Evolutionary conservation across 176 grass and related monocot species (phyloP), one percentile per base, ranked within the genome.

Genomic region (Avena insularis): DNA sequence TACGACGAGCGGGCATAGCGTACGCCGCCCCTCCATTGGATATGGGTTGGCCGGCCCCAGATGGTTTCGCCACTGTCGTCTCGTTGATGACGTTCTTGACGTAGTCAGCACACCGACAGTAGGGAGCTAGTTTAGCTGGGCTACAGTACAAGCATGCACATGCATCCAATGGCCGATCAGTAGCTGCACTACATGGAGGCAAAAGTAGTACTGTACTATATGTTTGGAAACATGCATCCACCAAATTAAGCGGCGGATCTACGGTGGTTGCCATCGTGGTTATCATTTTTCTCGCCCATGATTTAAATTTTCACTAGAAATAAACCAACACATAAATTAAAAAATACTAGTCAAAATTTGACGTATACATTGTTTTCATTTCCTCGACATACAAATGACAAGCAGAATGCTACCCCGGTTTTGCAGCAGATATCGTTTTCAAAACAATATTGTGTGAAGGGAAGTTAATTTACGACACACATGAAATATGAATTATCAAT

Each of bases 21-120:
- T 75, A 75, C n/a, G 47, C 71, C 46, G 71, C 71, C 71, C 71
- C 6, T 47, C 29, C 21, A 75, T 75, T 75, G 71, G 38, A 40
- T 19, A 45, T 64, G 60, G 53, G 14, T 16, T 29, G 64, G 70
- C 70, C 70, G 20, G 40, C 43, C 0, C 8, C 14, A 45, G 19
- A 46, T 10, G 40, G 40, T 13, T 71, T 21, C 14, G 45, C 43
- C n/a, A 49, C 43, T 25, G 43, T 70, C 43, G 43, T 70, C 43
- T 73, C 45, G 29, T 40, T 40, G 38, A 40, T 40, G 38, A 40
- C 21, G 5, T 50, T 25, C 46, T 74, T 74, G 71, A 74, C 71
- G 5, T 50, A 74, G 71, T 49, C 45, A 75, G n/a, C 48, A 50
- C 48, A 50, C 48, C 48, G 11, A 1, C 11, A 10, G 48, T 50